Base-by-base conservation (phyloP, 177 flowering plant species). In the Telopea speciosissima region DNA sequence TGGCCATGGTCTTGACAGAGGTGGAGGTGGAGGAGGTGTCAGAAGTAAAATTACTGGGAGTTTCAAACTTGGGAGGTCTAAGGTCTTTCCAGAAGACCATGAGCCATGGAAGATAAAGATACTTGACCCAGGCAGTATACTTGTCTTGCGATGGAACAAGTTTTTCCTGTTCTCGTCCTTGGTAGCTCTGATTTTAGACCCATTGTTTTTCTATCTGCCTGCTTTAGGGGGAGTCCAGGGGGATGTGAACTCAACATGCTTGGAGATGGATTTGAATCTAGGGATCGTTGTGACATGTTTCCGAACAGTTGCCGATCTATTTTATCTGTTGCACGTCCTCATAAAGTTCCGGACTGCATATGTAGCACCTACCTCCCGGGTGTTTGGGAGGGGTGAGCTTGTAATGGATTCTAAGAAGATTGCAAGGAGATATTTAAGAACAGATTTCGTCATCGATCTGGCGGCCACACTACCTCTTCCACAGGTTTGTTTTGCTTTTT, bases 321-420 rank as follows among this genome's bases (percentile, higher is more conserved):
- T 91, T 77, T 93, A 91, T 79, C 31, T 88, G 67, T 67, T 91
- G 72, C 91, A 91, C 73, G 71, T 95, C 78, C 23, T 87, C 31
- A 83, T 93, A 19, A 90, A 91, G 77, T 95, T 93, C 71, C 81
- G 92, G 75, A 91, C 92, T 5, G 97, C 91, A 21, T 95, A 88
- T 84, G 82, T 92, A 40, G 86, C 97, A 0, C 98, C 98, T 0
- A 87, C 82, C 72, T 85, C 97, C 13, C 79, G 93, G 54, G 91
- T 95, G 6, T 90, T 91, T 84, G 98, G 99, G 6, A 89, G 91
- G 77, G 99, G 99, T 73, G 97, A 89, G 69, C 93, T 95, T 76
- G 97, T 95, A 8, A 89, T 83, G 90, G 94, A 95, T 76, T 86
- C 93, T 9, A 83, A 88, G 79, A 83, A 77, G 81, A 92, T 95